These are phyloP conservation scores for Mangifera indica DNA, from an alignment of 345 rosid genomes.

Conservation along the genomic window DNA sequence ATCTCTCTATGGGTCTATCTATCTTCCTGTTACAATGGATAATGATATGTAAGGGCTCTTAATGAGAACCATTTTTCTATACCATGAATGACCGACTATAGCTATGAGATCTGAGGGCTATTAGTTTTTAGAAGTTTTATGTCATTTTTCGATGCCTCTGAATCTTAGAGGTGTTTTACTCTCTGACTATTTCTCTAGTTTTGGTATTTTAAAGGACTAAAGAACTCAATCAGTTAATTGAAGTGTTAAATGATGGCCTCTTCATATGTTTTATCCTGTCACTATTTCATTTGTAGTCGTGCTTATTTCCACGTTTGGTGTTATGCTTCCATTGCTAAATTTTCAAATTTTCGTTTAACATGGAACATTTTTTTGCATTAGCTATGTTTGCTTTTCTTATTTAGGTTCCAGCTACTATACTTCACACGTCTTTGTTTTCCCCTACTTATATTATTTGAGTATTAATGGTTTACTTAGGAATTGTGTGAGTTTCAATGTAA, in stretches of 20 bases:
- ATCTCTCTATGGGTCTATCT: neutral
- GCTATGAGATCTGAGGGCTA: constrained; percentile 35
- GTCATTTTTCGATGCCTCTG: neutral
- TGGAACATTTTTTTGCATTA: neutral
- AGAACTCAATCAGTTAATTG: neutral
- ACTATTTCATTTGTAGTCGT: neutral
- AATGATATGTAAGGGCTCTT: constrained; percentile 14
- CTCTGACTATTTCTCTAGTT: neutral
- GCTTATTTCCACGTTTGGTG: neutral
- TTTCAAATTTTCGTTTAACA: neutral
- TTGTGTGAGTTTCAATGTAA: neutral
- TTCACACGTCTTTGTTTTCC: neutral
- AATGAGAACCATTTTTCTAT: constrained; percentile 5
- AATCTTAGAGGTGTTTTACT: neutral
- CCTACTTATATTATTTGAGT: neutral
- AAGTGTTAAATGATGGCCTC: neutral
- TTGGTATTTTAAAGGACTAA: neutral
- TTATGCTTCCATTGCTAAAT: too few relatives aligned
- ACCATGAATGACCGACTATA: constrained; percentile 20
- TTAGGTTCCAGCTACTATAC: neutral
- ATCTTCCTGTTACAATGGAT: neutral
- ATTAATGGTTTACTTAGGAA: neutral
- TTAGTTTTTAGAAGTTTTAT: neutral
- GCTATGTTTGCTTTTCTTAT: neutral
- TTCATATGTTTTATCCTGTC: neutral